Base-by-base conservation (phyloP, 441 rosid genomes). In the Populus hybrid region DNA sequence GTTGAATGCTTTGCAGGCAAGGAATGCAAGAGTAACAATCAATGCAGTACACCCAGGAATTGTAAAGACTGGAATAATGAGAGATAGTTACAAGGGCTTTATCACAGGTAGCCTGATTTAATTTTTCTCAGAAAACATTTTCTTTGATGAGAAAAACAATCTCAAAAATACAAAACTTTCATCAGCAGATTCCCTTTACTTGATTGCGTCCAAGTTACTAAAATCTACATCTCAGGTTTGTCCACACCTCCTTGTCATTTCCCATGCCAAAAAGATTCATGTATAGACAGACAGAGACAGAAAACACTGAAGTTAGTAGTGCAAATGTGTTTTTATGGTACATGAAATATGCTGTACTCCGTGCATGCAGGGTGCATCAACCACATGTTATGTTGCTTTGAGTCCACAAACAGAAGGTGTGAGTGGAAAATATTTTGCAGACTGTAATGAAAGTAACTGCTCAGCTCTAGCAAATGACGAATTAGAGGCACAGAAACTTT, bases 21-120 rank as follows among this genome's bases (percentile, higher is more conserved):
- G 85, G 80, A 86, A 90, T 78, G 98, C 97, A 71, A 84, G 85
- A 67, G 92, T 95, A 30, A 90, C 91, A 20, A 89, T 93, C 67
- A 95, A 93, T 79, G 94, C 96, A 36, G 96, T 93, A 50, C 99
- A 95, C 80, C 99, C 99, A 67, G 99, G 99, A 36, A 89, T 95
- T 9, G 91, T 95, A 18, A 95, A 93, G 86, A 95, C 98, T 24
- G 98, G 97, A 67, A 93, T 95, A 65, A 88, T 93, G 36, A 88
- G 96, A 84, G 98, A 93, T 54, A 97, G 59, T 50, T 50, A 92
- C 34, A 89, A 91, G 78, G 90, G 97, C 30, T 85, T 92, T 67
- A 79, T 93, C 73, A 95, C 97, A 86, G 98, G 99, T 28, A 28
- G 30, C 59, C n/a, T 50, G 59, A 50, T 50, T 50, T 50, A 28